A percentile compares a stretch with the other conserved stretches of the same genome.
These are phyloP conservation scores for Saccharomycopsis fermentans DNA, from an alignment of 805 yeast genomes.

Conservation along the genomic window DNA sequence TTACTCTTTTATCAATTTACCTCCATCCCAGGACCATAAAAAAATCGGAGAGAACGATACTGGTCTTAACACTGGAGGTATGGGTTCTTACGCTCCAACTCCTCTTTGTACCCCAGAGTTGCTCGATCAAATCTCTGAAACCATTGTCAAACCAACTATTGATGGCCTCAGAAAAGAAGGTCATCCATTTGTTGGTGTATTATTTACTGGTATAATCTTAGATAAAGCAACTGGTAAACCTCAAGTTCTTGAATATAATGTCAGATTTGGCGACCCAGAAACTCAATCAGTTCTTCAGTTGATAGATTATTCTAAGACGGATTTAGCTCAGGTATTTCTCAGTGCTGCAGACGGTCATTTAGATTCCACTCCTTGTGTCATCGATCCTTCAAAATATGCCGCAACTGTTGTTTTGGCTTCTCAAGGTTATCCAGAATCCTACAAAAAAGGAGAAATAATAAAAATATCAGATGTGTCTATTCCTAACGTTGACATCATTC, in stretches of 20 bases:
- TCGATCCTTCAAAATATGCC: slow-evolving; percentile 50
- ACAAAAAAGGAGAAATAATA: slow-evolving; percentile 79
- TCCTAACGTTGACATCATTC: slow-evolving; percentile 48
- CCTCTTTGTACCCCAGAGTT: slow-evolving; percentile 81
- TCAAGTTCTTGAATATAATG: slow-evolving; percentile 92
- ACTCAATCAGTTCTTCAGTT: slow-evolving; percentile 93
- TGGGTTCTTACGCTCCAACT: slow-evolving; percentile 99
- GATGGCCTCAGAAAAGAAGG: slow-evolving; percentile 96
- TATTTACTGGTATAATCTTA: slow-evolving; percentile 92
- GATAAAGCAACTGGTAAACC: slow-evolving; percentile 63
- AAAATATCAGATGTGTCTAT: slow-evolving; percentile 32
- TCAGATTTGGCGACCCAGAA: slow-evolving; percentile 98
- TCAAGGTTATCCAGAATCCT: slow-evolving; percentile 90
- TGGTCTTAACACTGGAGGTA: slow-evolving; percentile 97
- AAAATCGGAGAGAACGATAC: slow-evolving; percentile 87
- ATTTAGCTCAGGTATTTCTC: slow-evolving; percentile 81
- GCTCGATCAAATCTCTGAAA: slow-evolving; percentile 55
- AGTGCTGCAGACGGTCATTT: slow-evolving; percentile 93
- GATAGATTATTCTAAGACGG: slow-evolving; percentile 63
- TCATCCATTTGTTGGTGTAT: slow-evolving; percentile 87
- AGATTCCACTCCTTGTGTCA: slow-evolving; percentile 60
- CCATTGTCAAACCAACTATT: slow-evolving; percentile 82
- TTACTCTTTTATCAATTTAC: slow-evolving; percentile 78
- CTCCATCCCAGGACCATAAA: slow-evolving; percentile 98
- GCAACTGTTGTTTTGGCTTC: slow-evolving; percentile 96